phyloP scores from a whole-genome alignment of 2,329 filamentous ascomycete genomes.

The Aspergillus hortae region DNA sequence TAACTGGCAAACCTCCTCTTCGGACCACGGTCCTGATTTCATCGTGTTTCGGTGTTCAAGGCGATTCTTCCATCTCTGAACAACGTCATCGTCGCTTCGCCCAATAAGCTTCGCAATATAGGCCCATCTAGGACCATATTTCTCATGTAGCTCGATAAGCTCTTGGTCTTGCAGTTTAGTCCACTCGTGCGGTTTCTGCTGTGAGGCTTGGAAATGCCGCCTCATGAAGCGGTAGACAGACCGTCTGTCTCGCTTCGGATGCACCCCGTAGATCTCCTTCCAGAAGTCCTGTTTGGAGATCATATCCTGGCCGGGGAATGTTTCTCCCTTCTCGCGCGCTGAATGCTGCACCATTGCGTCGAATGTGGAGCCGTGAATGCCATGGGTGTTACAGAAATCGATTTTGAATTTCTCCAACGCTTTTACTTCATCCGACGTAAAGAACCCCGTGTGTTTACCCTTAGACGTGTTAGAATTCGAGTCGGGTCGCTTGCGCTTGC shows the following conservation, averaged over 20 bases:
- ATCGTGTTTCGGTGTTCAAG: slow-evolving; percentile 36
- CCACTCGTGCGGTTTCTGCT: slow-evolving; percentile 38
- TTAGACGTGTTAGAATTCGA: neutral
- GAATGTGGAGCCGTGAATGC: slow-evolving; percentile 19
- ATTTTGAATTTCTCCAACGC: slow-evolving; percentile 31
- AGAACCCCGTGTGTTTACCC: slow-evolving; percentile 26
- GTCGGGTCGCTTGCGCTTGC: neutral
- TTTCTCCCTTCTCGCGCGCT: slow-evolving; percentile 14
- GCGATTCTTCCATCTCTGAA: slow-evolving; percentile 42
- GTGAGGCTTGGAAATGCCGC: slow-evolving; percentile 39
- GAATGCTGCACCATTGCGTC: slow-evolving; percentile 35
- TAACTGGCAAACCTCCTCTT: slow-evolving; percentile 30
- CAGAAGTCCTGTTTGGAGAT: slow-evolving; percentile 35
- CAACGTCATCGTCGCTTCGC: slow-evolving; percentile 40
- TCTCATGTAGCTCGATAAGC: slow-evolving; percentile 28
- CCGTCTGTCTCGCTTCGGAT: slow-evolving; percentile 35
- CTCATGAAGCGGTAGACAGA: slow-evolving; percentile 42
- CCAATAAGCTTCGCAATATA: slow-evolving; percentile 36
- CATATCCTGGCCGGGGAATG: slow-evolving; percentile 22
- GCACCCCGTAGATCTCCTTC: slow-evolving; percentile 29
- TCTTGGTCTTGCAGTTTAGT: slow-evolving; percentile 40
- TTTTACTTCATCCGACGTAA: slow-evolving; percentile 27
- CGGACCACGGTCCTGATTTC: slow-evolving; percentile 35
- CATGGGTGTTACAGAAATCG: slow-evolving; percentile 30
- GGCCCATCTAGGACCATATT: slow-evolving; percentile 35